A percentile compares a stretch with the other conserved stretches of the same genome.
Conservation (phyloP, 2,329 filamentous ascomycete species). For the Fusarium napiforme region DNA sequence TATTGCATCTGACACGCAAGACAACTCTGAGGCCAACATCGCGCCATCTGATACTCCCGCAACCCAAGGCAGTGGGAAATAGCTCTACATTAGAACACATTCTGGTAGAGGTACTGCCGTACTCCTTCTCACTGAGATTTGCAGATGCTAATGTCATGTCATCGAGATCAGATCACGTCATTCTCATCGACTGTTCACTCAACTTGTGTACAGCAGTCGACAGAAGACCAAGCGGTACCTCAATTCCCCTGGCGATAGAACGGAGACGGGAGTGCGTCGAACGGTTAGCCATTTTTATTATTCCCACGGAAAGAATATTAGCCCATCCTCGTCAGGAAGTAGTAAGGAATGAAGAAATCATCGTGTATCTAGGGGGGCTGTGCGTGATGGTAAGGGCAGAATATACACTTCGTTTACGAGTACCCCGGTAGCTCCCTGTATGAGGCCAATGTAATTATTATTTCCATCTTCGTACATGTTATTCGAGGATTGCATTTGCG, state of each 20-base stretch:
- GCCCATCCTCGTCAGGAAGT: neutral
- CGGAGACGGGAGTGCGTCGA: neutral
- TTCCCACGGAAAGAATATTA: rapidly evolving
- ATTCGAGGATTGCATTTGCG: neutral
- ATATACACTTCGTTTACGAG: neutral
- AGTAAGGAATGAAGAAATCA: neutral
- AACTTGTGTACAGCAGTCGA: neutral
- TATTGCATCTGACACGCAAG: neutral
- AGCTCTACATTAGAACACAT: neutral
- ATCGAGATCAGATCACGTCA: neutral
- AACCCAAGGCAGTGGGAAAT: slow-evolving; percentile 1
- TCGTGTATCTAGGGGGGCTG: too few species aligned
- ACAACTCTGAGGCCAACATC: rapidly evolving
- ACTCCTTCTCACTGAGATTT: rapidly evolving
- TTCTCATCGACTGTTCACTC: neutral
- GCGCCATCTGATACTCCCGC: neutral
- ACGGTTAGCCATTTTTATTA: neutral
- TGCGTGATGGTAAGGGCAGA: neutral
- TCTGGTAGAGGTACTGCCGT: neutral
- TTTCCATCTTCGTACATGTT: neutral
- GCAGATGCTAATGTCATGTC: neutral
- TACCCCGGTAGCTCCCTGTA: neutral
- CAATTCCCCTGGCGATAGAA: neutral
- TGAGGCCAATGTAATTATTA: neutral
- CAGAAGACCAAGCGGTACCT: neutral